Conservation (phyloP, 305 asterid species). For the Caryopteris hybrid region DNA sequence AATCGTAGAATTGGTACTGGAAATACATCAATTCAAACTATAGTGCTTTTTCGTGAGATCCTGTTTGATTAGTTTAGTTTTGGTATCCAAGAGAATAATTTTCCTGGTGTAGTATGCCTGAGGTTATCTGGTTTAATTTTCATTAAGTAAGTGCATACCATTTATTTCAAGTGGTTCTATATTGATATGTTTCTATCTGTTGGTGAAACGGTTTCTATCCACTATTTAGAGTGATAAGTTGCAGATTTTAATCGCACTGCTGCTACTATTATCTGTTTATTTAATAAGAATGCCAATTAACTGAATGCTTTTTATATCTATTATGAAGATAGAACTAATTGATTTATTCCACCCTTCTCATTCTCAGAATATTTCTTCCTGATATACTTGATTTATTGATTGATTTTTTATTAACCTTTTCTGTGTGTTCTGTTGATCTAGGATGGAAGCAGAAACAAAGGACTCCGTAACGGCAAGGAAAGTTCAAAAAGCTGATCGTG, state of each 20-base stretch:
- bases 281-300: neutral
- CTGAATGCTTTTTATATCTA: neutral
- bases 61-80: neutral
- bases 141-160: neutral
- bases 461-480: constrained; percentile 69
- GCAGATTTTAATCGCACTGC: no score
- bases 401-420: constrained; percentile 7
- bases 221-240: neutral
- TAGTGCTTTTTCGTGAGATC: neutral
- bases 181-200: neutral
- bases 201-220: neutral
- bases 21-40: neutral
- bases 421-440: constrained; percentile 16
- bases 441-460: constrained; percentile 66
- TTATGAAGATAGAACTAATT: neutral
- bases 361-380: neutral
- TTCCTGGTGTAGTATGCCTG: neutral
- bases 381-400: neutral
- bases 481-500: constrained; percentile 95
- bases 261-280: no score
- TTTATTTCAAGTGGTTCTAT: neutral
- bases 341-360: neutral
- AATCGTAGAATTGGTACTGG: neutral
- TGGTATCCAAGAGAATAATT: neutral
- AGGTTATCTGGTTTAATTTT: neutral